These are phyloP conservation scores for Fusarium sp. DNA, from an alignment of 2,329 filamentous ascomycete genomes.

Conservation along the genomic window DNA sequence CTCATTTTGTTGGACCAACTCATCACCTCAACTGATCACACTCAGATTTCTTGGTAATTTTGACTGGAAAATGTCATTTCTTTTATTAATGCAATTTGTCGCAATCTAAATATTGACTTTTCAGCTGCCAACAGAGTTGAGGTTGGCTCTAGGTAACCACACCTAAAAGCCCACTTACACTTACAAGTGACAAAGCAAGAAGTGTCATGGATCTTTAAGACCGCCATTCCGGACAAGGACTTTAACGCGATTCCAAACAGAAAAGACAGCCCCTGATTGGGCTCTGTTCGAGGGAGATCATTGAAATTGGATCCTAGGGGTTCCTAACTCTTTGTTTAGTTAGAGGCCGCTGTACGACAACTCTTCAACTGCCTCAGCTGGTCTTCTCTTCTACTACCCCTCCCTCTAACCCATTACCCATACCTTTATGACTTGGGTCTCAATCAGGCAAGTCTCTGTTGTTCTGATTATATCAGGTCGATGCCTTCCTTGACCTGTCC, in stretches of 20 bases:
- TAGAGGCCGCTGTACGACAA: conserved; percentile 16
- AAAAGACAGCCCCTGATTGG: conserved; percentile 13
- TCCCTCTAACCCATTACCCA: conserved; percentile 4
- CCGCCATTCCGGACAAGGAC: conserved; percentile 9
- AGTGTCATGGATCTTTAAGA: conserved; percentile 32
- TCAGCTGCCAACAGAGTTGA: background rate
- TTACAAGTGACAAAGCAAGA: conserved; percentile 29
- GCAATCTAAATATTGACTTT: background rate
- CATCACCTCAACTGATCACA: background rate
- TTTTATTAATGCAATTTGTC: background rate
- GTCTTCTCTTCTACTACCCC: conserved; percentile 1
- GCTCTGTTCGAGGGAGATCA: background rate
- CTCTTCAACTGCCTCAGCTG: conserved; percentile 2
- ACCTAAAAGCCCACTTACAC: conserved; percentile 12
- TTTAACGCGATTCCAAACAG: conserved; percentile 12
- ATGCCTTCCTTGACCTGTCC: background rate
- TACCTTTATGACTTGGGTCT: background rate
- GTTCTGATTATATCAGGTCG: background rate
- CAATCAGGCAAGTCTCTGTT: background rate
- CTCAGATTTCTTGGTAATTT: background rate
- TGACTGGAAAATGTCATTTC: background rate
- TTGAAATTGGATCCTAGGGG: background rate
- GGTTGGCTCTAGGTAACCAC: conserved; percentile 9
- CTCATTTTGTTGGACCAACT: conserved; percentile 8
- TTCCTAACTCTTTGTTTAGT: conserved; percentile 16